phyloP scores from a whole-genome alignment of 306 rosid genomes.

The Echinosophora koreensis region DNA sequence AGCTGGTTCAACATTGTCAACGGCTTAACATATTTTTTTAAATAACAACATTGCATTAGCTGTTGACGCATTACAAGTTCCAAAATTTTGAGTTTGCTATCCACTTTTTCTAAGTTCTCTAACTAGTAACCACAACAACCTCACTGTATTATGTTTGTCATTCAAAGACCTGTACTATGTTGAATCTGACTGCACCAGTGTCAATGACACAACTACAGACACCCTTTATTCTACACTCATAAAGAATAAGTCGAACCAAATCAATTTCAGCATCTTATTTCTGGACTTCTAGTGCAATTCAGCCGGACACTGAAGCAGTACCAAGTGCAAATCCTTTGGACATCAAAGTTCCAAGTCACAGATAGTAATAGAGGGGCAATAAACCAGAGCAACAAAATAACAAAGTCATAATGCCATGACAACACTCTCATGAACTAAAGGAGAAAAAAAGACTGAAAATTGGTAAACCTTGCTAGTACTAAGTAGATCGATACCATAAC shows the following conservation, averaged over 20 bases:
- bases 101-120: conserved; percentile 16
- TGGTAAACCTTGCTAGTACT: not conserved
- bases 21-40: not conserved
- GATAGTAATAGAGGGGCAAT: not conserved
- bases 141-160: conserved; percentile 8
- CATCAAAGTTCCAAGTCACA: not conserved
- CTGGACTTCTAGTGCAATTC: conserved; percentile 1
- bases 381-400: conserved; percentile 1
- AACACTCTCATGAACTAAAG: conserved; percentile 7
- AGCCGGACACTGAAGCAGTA: conserved; percentile 12
- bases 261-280: not conserved
- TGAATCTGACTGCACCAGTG: conserved; percentile 1
- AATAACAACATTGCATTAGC: not conserved
- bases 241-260: conserved; percentile 13
- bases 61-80: not conserved
- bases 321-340: not conserved
- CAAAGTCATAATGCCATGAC: not conserved
- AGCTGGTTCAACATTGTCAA: conserved; percentile 3
- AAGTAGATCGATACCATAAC: not conserved
- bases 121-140: conserved; percentile 13
- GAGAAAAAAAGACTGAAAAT: not conserved
- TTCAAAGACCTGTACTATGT: not conserved
- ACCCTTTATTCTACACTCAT: not conserved
- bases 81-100: not conserved
- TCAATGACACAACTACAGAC: conserved; percentile 15